phyloP scores from a whole-genome alignment of 306 rosid species.

The Prinsepia uniflora region DNA sequence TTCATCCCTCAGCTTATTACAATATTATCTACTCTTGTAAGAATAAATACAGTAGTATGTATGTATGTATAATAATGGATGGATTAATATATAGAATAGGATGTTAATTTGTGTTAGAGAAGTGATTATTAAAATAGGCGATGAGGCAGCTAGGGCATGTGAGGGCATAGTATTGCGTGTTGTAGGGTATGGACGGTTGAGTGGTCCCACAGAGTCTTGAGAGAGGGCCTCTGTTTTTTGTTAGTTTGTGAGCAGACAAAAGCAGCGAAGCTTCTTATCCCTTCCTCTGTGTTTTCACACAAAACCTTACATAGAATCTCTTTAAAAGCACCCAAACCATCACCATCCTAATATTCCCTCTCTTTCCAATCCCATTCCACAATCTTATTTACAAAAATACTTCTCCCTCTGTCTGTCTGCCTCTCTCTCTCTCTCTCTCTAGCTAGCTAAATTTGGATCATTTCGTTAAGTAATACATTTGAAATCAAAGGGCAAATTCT shows the following conservation, averaged over 20 bases:
- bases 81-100: neutral
- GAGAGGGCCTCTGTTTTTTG: conserved; percentile 53
- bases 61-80: neutral
- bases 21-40: too few species aligned
- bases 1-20: too few species aligned
- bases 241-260: conserved; percentile 92
- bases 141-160: too few species aligned
- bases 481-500: conserved; percentile 26
- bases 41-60: neutral
- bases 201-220: conserved; percentile 54
- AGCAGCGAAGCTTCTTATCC: conserved; percentile 96
- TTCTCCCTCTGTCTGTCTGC: neutral
- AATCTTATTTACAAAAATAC: neutral
- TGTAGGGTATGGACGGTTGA: conserved; percentile 50
- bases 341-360: conserved; percentile 5
- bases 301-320: conserved; percentile 60
- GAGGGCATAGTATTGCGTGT: conserved; percentile 64
- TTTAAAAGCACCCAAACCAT: conserved; percentile 37
- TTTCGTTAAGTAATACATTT: conserved; percentile 7
- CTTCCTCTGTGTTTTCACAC: conserved; percentile 65
- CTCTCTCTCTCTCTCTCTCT: neutral
- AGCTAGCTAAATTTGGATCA: too few species aligned
- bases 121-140: conserved; percentile 15
- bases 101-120: neutral
- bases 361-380: neutral